Conservation (phyloP, 1,284 basidiomycete genomes). For the Leccinum proximum region DNA sequence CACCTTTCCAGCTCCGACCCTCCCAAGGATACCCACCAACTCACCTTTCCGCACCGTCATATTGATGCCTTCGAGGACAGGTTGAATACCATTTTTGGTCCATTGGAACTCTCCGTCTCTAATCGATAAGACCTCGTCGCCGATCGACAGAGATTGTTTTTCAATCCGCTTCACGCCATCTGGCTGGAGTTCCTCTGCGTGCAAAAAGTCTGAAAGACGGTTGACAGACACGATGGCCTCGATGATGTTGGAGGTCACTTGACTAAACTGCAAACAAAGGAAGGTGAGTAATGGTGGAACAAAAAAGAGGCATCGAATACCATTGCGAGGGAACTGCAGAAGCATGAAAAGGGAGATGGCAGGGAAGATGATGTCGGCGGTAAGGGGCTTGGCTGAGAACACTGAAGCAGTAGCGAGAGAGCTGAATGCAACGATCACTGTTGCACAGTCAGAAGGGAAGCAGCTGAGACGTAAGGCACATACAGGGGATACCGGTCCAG, state of each 20-base stretch:
- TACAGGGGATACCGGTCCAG: slow-evolving; percentile 66
- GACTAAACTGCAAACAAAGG: slow-evolving; percentile 46
- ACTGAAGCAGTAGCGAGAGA: slow-evolving; percentile 83
- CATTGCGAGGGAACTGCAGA: slow-evolving; percentile 86
- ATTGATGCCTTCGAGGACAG: slow-evolving; percentile 78
- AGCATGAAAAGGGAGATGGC: slow-evolving; percentile 93
- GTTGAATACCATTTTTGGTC: slow-evolving; percentile 52
- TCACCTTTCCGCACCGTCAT: slow-evolving; percentile 83
- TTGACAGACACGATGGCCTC: slow-evolving; percentile 86
- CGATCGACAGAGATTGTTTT: slow-evolving; percentile 43
- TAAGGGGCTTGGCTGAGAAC: slow-evolving; percentile 71
- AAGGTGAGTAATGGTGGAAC: slow-evolving; percentile 4
- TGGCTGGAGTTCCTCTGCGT: slow-evolving; percentile 76
- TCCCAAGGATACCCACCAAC: slow-evolving; percentile 82
- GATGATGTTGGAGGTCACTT: slow-evolving; percentile 75
- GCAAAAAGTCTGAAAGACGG: slow-evolving; percentile 78
- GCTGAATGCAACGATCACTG: slow-evolving; percentile 82
- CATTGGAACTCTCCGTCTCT: slow-evolving; percentile 78
- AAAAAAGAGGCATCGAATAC: slow-evolving; percentile 33
- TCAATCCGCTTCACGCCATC: slow-evolving; percentile 61
- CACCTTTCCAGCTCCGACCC: slow-evolving; percentile 93
- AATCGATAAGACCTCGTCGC: slow-evolving; percentile 74
- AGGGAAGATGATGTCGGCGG: slow-evolving; percentile 93
- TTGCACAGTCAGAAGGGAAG: slow-evolving; percentile 29
- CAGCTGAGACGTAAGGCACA: slow-evolving; percentile 16